A percentile compares a stretch with the other conserved stretches of the same genome.
Evolutionary conservation across 2,329 filamentous ascomycete genomes (phyloP).

Genomic region (Cordyceps militaris): DNA sequence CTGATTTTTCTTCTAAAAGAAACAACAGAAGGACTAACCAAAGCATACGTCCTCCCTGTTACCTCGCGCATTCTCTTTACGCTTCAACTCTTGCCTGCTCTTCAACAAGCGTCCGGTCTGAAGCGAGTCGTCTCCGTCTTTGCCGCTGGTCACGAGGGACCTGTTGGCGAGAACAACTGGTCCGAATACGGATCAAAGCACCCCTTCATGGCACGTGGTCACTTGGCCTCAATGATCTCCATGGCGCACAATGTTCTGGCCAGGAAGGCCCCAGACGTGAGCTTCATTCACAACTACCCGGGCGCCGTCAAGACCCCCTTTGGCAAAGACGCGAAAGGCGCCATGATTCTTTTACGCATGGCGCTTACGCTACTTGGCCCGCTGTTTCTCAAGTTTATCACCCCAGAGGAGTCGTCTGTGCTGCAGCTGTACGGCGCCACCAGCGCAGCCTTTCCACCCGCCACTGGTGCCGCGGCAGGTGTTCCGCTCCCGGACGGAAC

Average conservation of each 20-base stretch:
- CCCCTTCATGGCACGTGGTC: constrained; percentile 21
- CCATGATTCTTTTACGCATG: neutral
- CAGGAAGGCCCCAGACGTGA: neutral
- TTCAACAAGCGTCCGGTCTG: constrained; percentile 28
- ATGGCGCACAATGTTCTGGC: neutral
- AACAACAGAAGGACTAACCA: constrained; percentile 47
- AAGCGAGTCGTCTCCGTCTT: constrained; percentile 42
- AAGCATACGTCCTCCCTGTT: constrained; percentile 42
- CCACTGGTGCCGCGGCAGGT: neutral
- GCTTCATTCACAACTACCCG: neutral
- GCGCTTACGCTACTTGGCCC: neutral
- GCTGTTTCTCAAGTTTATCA: neutral
- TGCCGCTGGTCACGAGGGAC: constrained; percentile 38
- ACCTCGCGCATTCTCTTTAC: constrained; percentile 51
- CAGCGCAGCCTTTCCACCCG: neutral
- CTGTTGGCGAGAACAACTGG: constrained; percentile 33
- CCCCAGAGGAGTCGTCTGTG: neutral
- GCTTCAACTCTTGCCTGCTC: constrained; percentile 46
- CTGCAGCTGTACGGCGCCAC: neutral
- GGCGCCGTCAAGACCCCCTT: neutral
- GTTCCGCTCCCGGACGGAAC: neutral
- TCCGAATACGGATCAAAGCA: constrained; percentile 17
- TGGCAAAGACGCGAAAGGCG: neutral
- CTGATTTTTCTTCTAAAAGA: constrained; percentile 24
- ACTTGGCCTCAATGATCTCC: constrained; percentile 1